phyloP scores from a whole-genome alignment of 441 rosid genomes.

The Biscutella laevigata region DNA sequence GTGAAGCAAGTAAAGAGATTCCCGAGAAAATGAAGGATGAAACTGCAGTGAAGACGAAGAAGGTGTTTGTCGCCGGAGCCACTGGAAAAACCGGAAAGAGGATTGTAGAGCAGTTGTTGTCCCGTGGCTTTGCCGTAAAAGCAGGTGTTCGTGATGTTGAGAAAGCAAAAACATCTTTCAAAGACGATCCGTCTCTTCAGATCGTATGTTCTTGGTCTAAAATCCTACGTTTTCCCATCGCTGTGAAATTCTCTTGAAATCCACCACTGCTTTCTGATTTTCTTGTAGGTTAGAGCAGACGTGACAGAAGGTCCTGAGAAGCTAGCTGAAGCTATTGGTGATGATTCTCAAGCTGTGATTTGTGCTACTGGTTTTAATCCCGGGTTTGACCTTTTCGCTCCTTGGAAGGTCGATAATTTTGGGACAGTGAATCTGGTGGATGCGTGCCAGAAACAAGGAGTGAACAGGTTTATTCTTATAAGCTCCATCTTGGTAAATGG shows the following conservation, averaged over 20 bases:
- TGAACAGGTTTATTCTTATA: conserved; percentile 58
- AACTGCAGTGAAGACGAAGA: conserved; percentile 28
- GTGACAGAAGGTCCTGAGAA: conserved; percentile 69
- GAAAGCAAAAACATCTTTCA: conserved; percentile 48
- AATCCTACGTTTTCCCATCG: background rate
- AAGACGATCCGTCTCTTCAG: conserved; percentile 56
- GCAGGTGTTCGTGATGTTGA: conserved; percentile 78
- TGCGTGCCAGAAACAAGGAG: conserved; percentile 62
- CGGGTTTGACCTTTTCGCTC: conserved; percentile 68
- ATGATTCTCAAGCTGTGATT: conserved; percentile 69
- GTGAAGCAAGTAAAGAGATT: conserved; percentile 39
- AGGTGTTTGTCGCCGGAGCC: conserved; percentile 79
- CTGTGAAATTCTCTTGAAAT: background rate
- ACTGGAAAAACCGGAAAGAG: conserved; percentile 75
- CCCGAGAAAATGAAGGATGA: too few species aligned
- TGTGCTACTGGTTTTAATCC: conserved; percentile 82
- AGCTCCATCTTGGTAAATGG: conserved; percentile 88
- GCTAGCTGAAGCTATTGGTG: conserved; percentile 75
- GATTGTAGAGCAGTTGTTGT: conserved; percentile 66
- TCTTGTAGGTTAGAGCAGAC: conserved; percentile 71
- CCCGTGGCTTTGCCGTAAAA: conserved; percentile 71
- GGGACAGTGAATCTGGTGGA: conserved; percentile 78
- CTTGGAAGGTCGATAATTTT: conserved; percentile 86
- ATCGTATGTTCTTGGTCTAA: conserved; percentile 32
- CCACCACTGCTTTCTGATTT: background rate